Conservation (phyloP, 148 eudicot species). For the Vaccinium corymbosum region DNA sequence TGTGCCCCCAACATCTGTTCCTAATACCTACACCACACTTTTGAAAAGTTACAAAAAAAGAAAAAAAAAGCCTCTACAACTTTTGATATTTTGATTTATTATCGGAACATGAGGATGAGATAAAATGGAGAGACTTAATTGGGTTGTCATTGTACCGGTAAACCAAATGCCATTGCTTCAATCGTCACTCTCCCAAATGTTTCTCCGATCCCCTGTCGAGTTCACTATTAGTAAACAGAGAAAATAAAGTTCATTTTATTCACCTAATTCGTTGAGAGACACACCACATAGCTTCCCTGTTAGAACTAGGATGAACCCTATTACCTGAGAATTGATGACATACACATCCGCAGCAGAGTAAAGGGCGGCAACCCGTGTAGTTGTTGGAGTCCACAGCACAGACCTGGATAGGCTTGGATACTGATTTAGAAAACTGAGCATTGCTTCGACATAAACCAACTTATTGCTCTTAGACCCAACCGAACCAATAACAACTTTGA, state of each 20-base stretch:
- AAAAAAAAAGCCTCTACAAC: background rate
- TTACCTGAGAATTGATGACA: slow-evolving; percentile 86
- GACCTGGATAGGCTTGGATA: slow-evolving; percentile 62
- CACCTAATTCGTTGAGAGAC: background rate
- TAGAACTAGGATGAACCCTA: background rate
- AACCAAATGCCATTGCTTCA: slow-evolving; percentile 98
- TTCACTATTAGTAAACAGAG: slow-evolving; percentile 2
- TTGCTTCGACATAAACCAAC: slow-evolving; percentile 64
- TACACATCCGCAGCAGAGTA: slow-evolving; percentile 96
- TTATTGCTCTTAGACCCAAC: slow-evolving; percentile 92
- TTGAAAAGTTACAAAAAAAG: background rate
- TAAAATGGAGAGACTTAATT: slow-evolving; percentile 13
- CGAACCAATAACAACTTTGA: slow-evolving; percentile 86
- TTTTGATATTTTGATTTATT: background rate
- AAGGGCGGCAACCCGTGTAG: slow-evolving; percentile 86
- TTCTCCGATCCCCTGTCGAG: slow-evolving; percentile 80
- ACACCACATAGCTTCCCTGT: background rate
- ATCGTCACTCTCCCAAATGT: slow-evolving; percentile 97
- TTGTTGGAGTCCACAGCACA: slow-evolving; percentile 85
- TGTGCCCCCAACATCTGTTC: too few species aligned
- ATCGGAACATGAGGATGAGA: background rate
- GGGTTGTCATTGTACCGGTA: slow-evolving; percentile 56
- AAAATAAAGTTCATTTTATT: background rate
- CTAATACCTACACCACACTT: slow-evolving; percentile 65
- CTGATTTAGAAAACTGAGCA: slow-evolving; percentile 48